Evolutionary conservation across 768 basidiomycete genomes (phyloP).

Genomic region (Tephrocybe sp.): DNA sequence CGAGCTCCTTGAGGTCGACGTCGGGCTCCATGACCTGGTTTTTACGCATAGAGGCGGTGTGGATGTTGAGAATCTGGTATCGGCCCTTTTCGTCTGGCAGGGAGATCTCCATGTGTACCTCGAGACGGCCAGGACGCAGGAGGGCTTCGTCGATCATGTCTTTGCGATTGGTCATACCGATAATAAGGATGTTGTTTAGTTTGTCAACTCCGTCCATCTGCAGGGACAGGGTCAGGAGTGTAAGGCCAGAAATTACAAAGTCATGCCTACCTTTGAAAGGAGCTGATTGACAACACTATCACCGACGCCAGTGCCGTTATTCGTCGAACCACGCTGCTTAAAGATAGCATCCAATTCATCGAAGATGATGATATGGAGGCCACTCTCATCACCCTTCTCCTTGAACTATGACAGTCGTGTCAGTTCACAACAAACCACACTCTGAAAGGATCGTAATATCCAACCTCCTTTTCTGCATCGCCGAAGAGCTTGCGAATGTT

Average conservation of each 20-base stretch:
- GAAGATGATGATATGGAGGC: constrained; percentile 98
- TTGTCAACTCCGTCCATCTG: constrained; percentile 99
- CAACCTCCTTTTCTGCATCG: constrained; percentile 96
- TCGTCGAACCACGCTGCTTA: constrained; percentile 95
- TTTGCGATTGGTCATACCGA: constrained; percentile 97
- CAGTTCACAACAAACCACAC: background rate
- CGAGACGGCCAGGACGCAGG: constrained; percentile 94
- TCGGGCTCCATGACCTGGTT: constrained; percentile 88
- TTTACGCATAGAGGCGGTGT: constrained; percentile 89
- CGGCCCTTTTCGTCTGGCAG: constrained; percentile 93
- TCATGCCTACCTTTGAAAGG: constrained; percentile 75
- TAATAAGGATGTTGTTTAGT: constrained; percentile 97
- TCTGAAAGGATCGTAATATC: background rate
- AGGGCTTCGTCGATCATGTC: constrained; percentile 99
- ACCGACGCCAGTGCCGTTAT: constrained; percentile 93
- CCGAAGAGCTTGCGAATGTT: constrained; percentile 96
- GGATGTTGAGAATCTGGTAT: constrained; percentile 90
- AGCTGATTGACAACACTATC: constrained; percentile 99
- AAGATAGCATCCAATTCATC: constrained; percentile 98
- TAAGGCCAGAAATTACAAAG: too few species aligned
- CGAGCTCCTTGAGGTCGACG: constrained; percentile 82
- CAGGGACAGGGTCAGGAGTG: too few species aligned
- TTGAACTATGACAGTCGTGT: constrained; percentile 64
- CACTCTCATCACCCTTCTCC: constrained; percentile 95
- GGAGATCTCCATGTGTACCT: constrained; percentile 99